phyloP scores from a whole-genome alignment of 2,329 filamentous ascomycete genomes.

The Verticillium klebahnii region DNA sequence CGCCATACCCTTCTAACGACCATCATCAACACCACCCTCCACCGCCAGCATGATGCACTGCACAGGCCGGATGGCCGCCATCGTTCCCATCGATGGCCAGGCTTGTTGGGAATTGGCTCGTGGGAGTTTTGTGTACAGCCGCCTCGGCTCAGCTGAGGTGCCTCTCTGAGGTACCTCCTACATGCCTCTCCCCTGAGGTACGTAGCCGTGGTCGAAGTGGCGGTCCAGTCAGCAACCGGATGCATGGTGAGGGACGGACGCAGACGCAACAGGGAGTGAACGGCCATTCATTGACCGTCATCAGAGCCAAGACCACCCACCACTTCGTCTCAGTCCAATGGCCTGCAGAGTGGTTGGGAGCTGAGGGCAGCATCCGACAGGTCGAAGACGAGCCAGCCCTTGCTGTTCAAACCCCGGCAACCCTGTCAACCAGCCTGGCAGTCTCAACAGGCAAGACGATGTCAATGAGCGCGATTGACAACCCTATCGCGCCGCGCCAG shows the following conservation, averaged over 20 bases:
- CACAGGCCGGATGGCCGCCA: neutral
- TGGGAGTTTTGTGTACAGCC: neutral
- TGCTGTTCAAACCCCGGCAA: neutral
- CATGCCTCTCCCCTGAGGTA: neutral
- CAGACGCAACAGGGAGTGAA: neutral
- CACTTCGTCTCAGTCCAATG: neutral
- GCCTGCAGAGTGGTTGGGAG: neutral
- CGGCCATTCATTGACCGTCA: neutral
- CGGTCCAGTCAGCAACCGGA: neutral
- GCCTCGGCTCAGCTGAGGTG: neutral
- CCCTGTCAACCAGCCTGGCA: neutral
- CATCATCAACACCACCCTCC: neutral
- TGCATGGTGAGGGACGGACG: neutral
- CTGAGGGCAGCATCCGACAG: neutral
- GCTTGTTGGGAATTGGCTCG: neutral
- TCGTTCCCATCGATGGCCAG: neutral
- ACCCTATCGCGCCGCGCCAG: too few species aligned
- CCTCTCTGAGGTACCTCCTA: neutral
- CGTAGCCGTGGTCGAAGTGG: neutral
- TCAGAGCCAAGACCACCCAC: neutral
- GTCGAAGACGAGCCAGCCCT: neutral
- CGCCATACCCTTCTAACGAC: neutral
- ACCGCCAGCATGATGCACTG: neutral
- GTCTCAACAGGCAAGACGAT: neutral
- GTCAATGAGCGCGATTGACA: neutral